phyloP scores from a whole-genome alignment of 208 protist genomes.

The Angomonas ambiguus region DNA sequence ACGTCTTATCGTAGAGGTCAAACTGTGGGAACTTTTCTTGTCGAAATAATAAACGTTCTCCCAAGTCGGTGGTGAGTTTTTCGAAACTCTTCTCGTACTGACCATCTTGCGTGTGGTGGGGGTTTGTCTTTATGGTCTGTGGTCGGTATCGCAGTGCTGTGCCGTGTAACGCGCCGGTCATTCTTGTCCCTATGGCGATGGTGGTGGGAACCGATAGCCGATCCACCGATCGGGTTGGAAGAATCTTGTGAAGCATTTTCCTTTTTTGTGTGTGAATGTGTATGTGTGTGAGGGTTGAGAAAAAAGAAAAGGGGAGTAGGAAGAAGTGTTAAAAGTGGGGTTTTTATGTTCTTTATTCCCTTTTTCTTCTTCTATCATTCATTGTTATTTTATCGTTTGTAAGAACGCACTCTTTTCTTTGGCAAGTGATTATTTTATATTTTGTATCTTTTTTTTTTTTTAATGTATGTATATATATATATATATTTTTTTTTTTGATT shows the following conservation, averaged over 20 bases:
- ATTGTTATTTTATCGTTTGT: background rate
- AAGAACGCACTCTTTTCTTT: background rate
- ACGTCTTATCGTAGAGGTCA: conserved; percentile 59
- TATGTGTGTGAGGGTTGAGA: conserved; percentile 3
- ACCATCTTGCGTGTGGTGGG: conserved; percentile 47
- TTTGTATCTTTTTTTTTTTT: background rate
- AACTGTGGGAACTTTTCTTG: conserved; percentile 50
- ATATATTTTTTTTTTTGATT: conserved; percentile 14
- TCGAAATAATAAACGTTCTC: conserved; percentile 49
- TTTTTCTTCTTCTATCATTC: background rate
- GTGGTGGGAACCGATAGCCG: no score
- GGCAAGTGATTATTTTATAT: conserved; percentile 10
- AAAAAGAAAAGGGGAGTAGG: conserved; percentile 6
- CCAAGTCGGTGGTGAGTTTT: conserved; percentile 64
- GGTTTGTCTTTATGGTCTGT: conserved; percentile 78
- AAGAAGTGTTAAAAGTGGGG: background rate
- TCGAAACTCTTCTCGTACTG: conserved; percentile 83
- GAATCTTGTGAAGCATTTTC: no score
- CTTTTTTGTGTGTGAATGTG: background rate
- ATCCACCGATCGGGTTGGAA: no score
- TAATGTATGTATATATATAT: background rate
- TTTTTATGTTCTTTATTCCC: background rate
- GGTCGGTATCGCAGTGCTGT: conserved; percentile 36
- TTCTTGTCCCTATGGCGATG: background rate
- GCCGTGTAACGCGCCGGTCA: conserved; percentile 9